Evolutionary conservation across 352 stramenopile genomes (phyloP).

Genomic region (Lagenidium giganteum): DNA sequence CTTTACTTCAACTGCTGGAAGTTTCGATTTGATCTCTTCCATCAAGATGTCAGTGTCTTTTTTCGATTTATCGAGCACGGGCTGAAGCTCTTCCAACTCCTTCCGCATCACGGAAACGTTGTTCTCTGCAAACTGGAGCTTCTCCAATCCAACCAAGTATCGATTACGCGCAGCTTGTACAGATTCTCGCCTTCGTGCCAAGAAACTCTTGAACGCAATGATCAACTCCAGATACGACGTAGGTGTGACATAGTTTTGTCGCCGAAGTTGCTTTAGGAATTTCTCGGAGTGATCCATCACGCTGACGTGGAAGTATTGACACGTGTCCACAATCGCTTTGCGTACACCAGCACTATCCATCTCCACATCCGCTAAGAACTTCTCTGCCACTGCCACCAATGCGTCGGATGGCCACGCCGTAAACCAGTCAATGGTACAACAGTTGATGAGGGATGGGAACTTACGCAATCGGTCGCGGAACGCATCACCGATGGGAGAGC

Average conservation of each 20-base stretch:
- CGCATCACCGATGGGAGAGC: constrained; percentile 92
- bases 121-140: constrained; percentile 92
- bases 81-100: constrained; percentile 92
- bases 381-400: constrained; percentile 90
- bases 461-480: constrained; percentile 93
- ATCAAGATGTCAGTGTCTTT: constrained; percentile 92
- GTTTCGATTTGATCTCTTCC: constrained; percentile 91
- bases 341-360: constrained; percentile 79
- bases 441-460: constrained; percentile 96
- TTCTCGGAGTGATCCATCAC: constrained; percentile 80
- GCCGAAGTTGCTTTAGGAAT: constrained; percentile 79
- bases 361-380: constrained; percentile 88
- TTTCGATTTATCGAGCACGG: constrained; percentile 88
- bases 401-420: constrained; percentile 92
- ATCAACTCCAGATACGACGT: constrained; percentile 95
- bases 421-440: constrained; percentile 97
- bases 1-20: constrained; percentile 85
- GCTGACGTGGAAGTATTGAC: constrained; percentile 91
- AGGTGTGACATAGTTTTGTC: constrained; percentile 95
- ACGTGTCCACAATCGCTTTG: constrained; percentile 85
- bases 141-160: constrained; percentile 91
- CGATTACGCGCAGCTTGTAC: constrained; percentile 79
- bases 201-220: constrained; percentile 89
- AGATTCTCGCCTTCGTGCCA: constrained; percentile 75
- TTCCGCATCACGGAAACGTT: constrained; percentile 94